Evolutionary conservation across 768 basidiomycete species (phyloP), one percentile per base, ranked within the genome.

Genomic region (Coprinellus aureogranulatus): DNA sequence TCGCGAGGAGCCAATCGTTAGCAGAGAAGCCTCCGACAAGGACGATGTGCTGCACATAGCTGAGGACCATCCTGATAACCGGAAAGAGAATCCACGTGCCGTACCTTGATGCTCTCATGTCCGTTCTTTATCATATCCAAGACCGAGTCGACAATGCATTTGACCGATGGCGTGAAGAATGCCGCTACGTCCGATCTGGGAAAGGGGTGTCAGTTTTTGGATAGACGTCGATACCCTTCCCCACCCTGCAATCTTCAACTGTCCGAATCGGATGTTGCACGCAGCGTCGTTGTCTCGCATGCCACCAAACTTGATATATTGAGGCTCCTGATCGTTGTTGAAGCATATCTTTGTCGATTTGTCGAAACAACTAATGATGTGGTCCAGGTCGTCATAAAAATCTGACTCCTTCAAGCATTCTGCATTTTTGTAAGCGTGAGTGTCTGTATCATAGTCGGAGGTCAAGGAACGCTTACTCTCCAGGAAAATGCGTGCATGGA

Each of bases 11-110:
- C 73, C 78, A 84, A 48, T 82, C 79, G 55, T 77, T 83, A 1
- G 81, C 81, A 11, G 80, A 77, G 64, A 84, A 85, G 0, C 83
- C 83, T 23, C 84, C 84, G 4, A 85, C 82, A 1, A 86, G 74
- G 30, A 79, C 72, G 26, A 78, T 71, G 23, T 44, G 41, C 41
- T 44, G n/a, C n/a, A n/a, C n/a, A n/a, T n/a, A n/a, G n/a, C n/a
- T n/a, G n/a, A n/a, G n/a, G n/a, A n/a, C n/a, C n/a, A n/a, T n/a
- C n/a, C n/a, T n/a, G n/a, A n/a, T n/a, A n/a, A n/a, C n/a, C n/a
- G n/a, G n/a, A n/a, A n/a, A n/a, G n/a, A n/a, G n/a, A n/a, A n/a
- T n/a, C n/a, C n/a, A n/a, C n/a, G n/a, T n/a, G n/a, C n/a, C n/a
- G n/a, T n/a, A 75, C 76, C 14, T 70, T 68, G 25, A 77, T 69